phyloP scores from a whole-genome alignment of 2,329 filamentous ascomycete species.

The Fusarium sp. region DNA sequence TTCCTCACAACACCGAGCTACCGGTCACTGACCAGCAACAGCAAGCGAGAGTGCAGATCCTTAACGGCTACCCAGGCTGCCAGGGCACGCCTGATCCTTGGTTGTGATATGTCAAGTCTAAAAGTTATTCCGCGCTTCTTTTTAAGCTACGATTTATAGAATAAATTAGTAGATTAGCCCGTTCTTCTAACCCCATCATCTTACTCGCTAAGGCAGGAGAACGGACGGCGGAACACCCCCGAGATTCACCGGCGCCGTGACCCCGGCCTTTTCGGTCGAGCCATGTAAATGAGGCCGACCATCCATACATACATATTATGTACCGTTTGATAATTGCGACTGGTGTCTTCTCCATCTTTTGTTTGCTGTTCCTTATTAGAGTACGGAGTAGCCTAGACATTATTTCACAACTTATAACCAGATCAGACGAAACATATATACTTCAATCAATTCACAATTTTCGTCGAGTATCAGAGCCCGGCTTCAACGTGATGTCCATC shows the following conservation, averaged over 20 bases:
- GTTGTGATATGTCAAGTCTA: conserved; percentile 10
- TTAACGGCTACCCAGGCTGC: conserved; percentile 10
- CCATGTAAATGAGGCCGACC: conserved; percentile 31
- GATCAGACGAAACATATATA: not conserved
- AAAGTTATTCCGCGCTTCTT: conserved; percentile 17
- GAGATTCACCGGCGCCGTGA: conserved; percentile 17
- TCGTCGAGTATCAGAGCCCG: not conserved
- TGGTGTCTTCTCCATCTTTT: conserved; percentile 25
- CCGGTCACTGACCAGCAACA: conserved; percentile 1
- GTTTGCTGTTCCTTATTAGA: conserved; percentile 17
- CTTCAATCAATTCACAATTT: not conserved
- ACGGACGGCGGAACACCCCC: conserved; percentile 25
- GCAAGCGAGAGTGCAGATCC: conserved; percentile 19
- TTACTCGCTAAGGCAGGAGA: conserved; percentile 20
- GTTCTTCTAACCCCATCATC: conserved; percentile 8
- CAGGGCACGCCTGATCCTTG: not conserved
- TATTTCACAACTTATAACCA: conserved; percentile 27
- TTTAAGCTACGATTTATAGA: conserved; percentile 17
- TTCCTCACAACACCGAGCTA: conserved; percentile 17
- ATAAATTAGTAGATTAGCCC: conserved; percentile 30
- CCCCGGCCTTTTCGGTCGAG: conserved; percentile 21
- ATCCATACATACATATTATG: conserved; percentile 5
- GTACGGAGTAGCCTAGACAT: conserved; percentile 14
- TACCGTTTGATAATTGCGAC: not conserved
- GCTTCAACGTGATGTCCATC: not conserved